These are phyloP conservation scores for Melampsora medusae DNA, from an alignment of 1,284 basidiomycete genomes.

Conservation along the genomic window DNA sequence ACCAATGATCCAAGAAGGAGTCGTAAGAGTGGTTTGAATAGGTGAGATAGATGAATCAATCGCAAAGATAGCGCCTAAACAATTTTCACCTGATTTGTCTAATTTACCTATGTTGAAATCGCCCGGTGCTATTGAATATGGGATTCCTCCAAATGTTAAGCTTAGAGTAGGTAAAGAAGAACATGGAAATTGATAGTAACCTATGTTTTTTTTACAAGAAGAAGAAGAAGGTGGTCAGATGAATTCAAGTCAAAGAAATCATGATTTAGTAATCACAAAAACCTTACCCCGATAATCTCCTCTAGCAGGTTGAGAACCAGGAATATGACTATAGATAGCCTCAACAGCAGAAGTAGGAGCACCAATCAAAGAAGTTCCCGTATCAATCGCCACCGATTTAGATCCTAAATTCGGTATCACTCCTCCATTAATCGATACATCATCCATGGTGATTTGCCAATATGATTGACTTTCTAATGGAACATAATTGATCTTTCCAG, in stretches of 20 bases:
- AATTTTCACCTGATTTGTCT: constrained; percentile 47
- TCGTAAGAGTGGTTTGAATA: neutral
- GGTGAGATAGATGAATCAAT: neutral
- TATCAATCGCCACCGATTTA: constrained; percentile 57
- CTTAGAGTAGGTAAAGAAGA: constrained; percentile 21
- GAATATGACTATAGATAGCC: constrained; percentile 64
- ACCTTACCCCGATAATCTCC: constrained; percentile 49
- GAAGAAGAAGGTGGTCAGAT: too few species aligned
- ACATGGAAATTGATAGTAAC: constrained; percentile 38
- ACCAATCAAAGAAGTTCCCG: constrained; percentile 50
- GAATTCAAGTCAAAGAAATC: neutral
- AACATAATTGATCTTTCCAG: constrained; percentile 51
- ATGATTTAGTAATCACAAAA: too few species aligned
- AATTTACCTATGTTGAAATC: constrained; percentile 53
- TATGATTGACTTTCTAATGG: constrained; percentile 51
- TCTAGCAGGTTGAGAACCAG: constrained; percentile 57
- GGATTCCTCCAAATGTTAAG: constrained; percentile 40
- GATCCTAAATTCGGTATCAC: neutral
- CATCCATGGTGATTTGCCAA: constrained; percentile 51
- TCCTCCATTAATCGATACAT: constrained; percentile 49
- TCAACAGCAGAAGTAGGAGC: constrained; percentile 62
- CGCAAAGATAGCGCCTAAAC: constrained; percentile 51
- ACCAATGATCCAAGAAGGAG: constrained; percentile 47
- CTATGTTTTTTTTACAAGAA: constrained; percentile 5
- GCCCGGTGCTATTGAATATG: constrained; percentile 47